Conservation (phyloP, 495 filamentous ascomycete species). For the Aspergillus coremiiformis region DNA sequence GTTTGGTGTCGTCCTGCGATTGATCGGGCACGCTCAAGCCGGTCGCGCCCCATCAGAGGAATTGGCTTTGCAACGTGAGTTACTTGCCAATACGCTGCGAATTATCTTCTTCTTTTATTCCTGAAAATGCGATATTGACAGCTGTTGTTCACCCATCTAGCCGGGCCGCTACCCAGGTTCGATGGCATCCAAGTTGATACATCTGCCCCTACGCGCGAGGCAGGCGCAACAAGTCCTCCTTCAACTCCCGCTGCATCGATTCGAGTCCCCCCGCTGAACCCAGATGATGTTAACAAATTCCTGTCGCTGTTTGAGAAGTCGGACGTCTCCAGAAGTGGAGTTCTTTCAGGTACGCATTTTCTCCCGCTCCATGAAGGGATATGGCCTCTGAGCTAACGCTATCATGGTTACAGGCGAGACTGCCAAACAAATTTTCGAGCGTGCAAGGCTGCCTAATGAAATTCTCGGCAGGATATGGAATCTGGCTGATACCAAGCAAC, state of each 20-base stretch:
- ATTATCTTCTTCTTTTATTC: neutral
- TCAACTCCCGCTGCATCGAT: conserved; percentile 68
- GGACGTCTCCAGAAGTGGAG: conserved; percentile 57
- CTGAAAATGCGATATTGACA: conserved; percentile 11
- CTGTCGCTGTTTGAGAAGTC: conserved; percentile 80
- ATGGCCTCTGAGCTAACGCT: neutral
- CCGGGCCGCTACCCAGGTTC: conserved; percentile 85
- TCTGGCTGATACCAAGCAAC: conserved; percentile 84
- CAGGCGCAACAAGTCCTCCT: conserved; percentile 45
- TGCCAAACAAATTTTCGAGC: conserved; percentile 92
- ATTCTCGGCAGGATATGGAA: conserved; percentile 90
- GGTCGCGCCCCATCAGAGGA: conserved; percentile 73
- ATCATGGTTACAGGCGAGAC: conserved; percentile 50
- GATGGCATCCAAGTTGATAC: conserved; percentile 55
- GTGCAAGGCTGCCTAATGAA: conserved; percentile 83
- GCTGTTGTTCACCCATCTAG: conserved; percentile 34
- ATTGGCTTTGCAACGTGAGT: conserved; percentile 59
- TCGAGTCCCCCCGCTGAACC: conserved; percentile 80
- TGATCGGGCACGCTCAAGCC: conserved; percentile 94
- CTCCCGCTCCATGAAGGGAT: neutral
- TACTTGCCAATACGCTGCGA: neutral
- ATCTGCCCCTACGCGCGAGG: conserved; percentile 31
- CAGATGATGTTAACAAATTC: conserved; percentile 86
- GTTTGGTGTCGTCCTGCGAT: conserved; percentile 81
- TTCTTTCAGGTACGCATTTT: conserved; percentile 61